Conservation (phyloP, 106 monocot genomes). For the Chionographis japonica region DNA sequence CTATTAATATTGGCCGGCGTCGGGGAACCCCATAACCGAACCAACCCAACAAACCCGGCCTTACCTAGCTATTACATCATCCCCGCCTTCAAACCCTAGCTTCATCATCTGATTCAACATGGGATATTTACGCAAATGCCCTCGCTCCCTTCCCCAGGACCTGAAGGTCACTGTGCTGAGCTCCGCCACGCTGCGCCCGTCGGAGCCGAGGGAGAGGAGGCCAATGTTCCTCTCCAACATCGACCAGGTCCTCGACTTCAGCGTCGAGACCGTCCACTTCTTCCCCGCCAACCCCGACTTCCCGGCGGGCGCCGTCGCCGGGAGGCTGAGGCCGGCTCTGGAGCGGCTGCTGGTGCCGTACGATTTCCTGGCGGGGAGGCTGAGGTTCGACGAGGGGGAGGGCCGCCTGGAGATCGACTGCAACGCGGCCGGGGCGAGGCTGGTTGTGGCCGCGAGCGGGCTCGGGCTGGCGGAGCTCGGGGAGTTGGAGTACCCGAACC, state of each 20-base stretch:
- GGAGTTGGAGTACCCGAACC: conserved; percentile 26
- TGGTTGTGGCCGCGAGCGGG: conserved; percentile 29
- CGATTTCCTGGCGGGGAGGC: conserved; percentile 45
- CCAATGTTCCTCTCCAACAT: conserved; percentile 63
- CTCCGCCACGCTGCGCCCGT: conserved; percentile 25
- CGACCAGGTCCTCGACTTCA: conserved; percentile 55
- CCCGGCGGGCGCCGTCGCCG: conserved; percentile 1
- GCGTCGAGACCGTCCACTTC: conserved; percentile 46
- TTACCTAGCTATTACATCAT: no score
- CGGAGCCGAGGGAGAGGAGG: conserved; percentile 14
- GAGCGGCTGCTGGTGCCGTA: conserved; percentile 29
- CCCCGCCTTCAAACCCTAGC: no score
- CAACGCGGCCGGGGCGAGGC: conserved; percentile 17
- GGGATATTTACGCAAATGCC: no score
- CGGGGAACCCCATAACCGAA: no score
- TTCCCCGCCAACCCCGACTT: conserved; percentile 25
- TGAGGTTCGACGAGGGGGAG: conserved; percentile 7
- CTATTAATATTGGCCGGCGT: no score
- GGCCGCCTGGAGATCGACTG: conserved; percentile 28
- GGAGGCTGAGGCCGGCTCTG: conserved; percentile 17
- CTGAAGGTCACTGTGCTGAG: conserved; percentile 22
- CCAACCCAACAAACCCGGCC: no score
- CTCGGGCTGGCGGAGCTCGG: conserved; percentile 20
- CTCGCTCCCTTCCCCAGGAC: not conserved
- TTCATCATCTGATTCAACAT: no score